A percentile compares a stretch with the other conserved stretches of the same genome.
phyloP scores from a whole-genome alignment of 1,284 basidiomycete genomes.

The Earliella scabrosa region DNA sequence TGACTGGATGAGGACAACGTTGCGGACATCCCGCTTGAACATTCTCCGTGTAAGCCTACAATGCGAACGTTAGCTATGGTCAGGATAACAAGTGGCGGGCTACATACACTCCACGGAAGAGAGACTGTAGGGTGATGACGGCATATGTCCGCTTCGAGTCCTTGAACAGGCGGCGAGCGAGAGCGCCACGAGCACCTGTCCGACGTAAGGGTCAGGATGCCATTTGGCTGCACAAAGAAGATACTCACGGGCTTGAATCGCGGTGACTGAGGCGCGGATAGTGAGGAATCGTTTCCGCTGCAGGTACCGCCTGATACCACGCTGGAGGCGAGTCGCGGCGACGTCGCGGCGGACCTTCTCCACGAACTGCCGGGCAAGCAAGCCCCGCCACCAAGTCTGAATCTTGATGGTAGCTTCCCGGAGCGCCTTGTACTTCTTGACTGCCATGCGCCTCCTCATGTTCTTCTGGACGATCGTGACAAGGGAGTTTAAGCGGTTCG shows the following conservation, averaged over 20 bases:
- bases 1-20: slow-evolving; percentile 89
- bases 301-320: slow-evolving; percentile 70
- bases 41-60: slow-evolving; percentile 67
- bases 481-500: slow-evolving; percentile 86
- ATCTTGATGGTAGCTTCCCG: slow-evolving; percentile 81
- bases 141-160: slow-evolving; percentile 68
- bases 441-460: slow-evolving; percentile 84
- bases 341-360: slow-evolving; percentile 74
- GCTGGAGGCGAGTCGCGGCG: slow-evolving; percentile 83
- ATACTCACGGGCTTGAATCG: slow-evolving; percentile 86
- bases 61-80: slow-evolving; percentile 5
- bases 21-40: slow-evolving; percentile 70
- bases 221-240: not conserved
- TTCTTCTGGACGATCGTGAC: slow-evolving; percentile 99
- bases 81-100: too few relatives aligned
- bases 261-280: slow-evolving; percentile 66
- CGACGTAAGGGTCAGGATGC: too few relatives aligned
- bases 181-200: slow-evolving; percentile 80
- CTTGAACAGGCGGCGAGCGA: slow-evolving; percentile 70
- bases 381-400: slow-evolving; percentile 94
- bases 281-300: slow-evolving; percentile 76
- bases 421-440: slow-evolving; percentile 80
- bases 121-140: slow-evolving; percentile 79
- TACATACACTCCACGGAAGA: slow-evolving; percentile 88
- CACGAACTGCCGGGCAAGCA: slow-evolving; percentile 77